A percentile compares a stretch with the other conserved stretches of the same genome.
Conservation (phyloP, 2,329 filamentous ascomycete species). For the Chaetoscypha palmicola region DNA sequence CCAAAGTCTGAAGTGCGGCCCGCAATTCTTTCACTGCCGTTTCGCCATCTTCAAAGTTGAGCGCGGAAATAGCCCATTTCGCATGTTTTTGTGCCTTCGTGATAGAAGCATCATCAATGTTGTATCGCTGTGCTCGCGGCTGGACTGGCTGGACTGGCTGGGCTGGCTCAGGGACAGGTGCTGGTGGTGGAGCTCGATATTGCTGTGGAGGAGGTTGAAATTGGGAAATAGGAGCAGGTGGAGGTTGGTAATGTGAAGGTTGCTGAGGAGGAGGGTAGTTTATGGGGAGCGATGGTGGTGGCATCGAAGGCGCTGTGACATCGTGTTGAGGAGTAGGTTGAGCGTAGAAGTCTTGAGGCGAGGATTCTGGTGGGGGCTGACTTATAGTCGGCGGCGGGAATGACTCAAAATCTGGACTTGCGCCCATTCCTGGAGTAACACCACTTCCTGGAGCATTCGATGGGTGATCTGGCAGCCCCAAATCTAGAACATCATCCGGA, state of each 20-base stretch:
- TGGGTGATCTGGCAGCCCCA: slow-evolving; percentile 25
- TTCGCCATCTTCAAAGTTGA: slow-evolving; percentile 92
- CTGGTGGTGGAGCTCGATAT: slow-evolving; percentile 14
- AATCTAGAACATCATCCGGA: slow-evolving; percentile 18
- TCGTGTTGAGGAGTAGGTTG: slow-evolving; percentile 16
- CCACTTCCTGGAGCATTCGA: slow-evolving; percentile 18
- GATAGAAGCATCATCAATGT: slow-evolving; percentile 62
- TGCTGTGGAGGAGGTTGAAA: slow-evolving; percentile 12
- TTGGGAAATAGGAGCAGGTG: slow-evolving; percentile 16
- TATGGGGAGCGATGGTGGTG: slow-evolving; percentile 17
- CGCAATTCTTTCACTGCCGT: slow-evolving; percentile 83
- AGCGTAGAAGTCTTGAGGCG: slow-evolving; percentile 33
- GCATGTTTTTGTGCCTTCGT: slow-evolving; percentile 87
- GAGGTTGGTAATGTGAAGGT: slow-evolving; percentile 14
- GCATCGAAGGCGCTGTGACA: slow-evolving; percentile 22
- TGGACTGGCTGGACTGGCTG: slow-evolving; percentile 15
- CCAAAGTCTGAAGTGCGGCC: slow-evolving; percentile 52
- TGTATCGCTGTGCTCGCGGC: slow-evolving; percentile 35
- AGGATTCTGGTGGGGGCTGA: slow-evolving; percentile 5
- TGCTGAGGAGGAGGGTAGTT: slow-evolving; percentile 6
- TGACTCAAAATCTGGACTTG: slow-evolving; percentile 28
- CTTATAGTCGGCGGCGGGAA: slow-evolving; percentile 28
- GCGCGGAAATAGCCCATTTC: slow-evolving; percentile 90
- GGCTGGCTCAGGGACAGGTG: background rate
- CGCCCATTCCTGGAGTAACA: slow-evolving; percentile 17